Evolutionary conservation across 805 yeast species (phyloP), one percentile per base, ranked within the genome.

Genomic region (Hagleromyces aurorensis): DNA sequence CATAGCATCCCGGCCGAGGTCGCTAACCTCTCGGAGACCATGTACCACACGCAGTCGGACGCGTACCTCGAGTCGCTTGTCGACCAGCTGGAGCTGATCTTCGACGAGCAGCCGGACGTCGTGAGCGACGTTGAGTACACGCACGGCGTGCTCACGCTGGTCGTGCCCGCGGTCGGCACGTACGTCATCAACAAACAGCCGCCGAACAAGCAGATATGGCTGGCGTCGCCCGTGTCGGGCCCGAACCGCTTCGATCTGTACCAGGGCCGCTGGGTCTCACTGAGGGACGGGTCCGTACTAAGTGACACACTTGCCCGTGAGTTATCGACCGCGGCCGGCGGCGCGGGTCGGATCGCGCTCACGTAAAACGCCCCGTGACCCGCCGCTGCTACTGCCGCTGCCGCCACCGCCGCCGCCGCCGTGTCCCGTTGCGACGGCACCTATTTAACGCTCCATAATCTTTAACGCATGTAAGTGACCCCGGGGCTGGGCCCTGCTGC

Each of bases 161-260:
- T 66, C 5, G 46, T 82, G 11, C 83, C 89, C 3, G 70, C 75
- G 1, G 62, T 65, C 11, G 97, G 96, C 2, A 71, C 87, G 0
- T 91, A 91, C 52, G 94, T 91, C 16, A 78, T 91, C 50, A 91
- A 91, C 62, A 89, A 86, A 51, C 97, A 91, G 59, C 98, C 98
- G 1, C 96, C 98, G 3, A 91, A 86, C 59, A 80, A 83, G 58
- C 99, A 91, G 55, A 79, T 91, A 17, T 91, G 99, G 99, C 67
- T 89, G 30, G 75, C 93, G 36, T 81, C 94, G 24, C 99, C 99
- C 0, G 50, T 85, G 3, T 80, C 93, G 6, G 98, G 98, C 0
- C 98, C 98, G 5, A 85, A 86, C 50, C 61, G 81, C 41, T 81
- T 74, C 48, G 97, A 91, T 53, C 72, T 70, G 38, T 65, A 80